Evolutionary conservation across 257 asterid genomes (phyloP), one percentile per base, ranked within the genome.

Genomic region (Plantago ovata): DNA sequence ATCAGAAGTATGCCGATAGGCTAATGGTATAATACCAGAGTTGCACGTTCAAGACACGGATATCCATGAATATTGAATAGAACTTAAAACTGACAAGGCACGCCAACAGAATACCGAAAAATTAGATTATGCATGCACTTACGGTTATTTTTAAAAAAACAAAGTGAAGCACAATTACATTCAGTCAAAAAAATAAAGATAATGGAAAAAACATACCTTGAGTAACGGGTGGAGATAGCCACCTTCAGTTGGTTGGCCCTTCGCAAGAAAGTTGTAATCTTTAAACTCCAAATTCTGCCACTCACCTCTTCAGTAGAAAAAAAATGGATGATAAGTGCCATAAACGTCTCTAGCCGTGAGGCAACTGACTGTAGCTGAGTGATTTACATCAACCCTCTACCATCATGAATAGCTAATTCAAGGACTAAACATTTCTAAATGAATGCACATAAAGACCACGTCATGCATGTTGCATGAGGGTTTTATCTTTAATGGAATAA

Each of bases 181-280:
- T n/a, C 36, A 28, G 36, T 28, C 41, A 56, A 44, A 73, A 19
- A 14, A 53, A 63, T 47, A 32, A 56, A 79, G 15, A 15, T 9
- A 57, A 47, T n/a, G 36, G 20, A 16, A 42, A 10, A 42, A 38
- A 16, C 86, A 58, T 83, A 81, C 98, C 97, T 92, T 92, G 63
- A 81, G 86, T 56, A 92, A 69, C 13, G 98, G 96, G 79, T 92
- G 98, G 60, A 88, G 87, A 72, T 84, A 82, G 66, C 96, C 98
- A 58, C 98, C 97, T 76, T 89, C 97, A 45, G 85, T 81, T 39
- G 97, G 98, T 75, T 66, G 97, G 62, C 98, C 98, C 72, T 84
- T 86, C 7, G 98, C 98, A 56, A 79, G 84, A 78, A 93, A 93
- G 85, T 93, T 93, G 66, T 86, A 93, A 69, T 85, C 97, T 69